Evolutionary conservation across 2,329 filamentous ascomycete genomes (phyloP), one percentile per base, ranked within the genome.

Genomic region (Dryadomyces quercivorus): DNA sequence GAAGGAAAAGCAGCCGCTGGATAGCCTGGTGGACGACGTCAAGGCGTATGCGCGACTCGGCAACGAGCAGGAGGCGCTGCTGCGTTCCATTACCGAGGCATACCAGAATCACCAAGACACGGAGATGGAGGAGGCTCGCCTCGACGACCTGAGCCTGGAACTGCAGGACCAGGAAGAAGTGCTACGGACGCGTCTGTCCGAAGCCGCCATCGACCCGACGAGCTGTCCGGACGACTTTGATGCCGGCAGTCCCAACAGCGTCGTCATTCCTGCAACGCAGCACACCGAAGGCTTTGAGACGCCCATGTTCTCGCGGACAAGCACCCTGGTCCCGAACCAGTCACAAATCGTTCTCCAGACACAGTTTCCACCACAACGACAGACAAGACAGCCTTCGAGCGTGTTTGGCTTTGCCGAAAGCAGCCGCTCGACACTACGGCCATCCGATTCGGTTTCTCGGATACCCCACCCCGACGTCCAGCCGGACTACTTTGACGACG

Each of bases 281-380:
- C 64, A 67, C 5, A 59, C 61, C 2, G 63, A 63, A 36, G 59
- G 61, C 36, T 59, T 58, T n/a, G 63, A 64, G 3, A 61, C 63
- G 15, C 57, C 59, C 5, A 63, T 61, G 21, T 64, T 63, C 10
- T 66, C 69, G 5, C 64, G 62, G 47, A 67, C 70, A n/a, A 63
- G 61, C 9, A 63, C 65, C 2, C 38, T 64, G 13, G 60, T 61
- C 16, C 61, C 64, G 1, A 65, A 64, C 26, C 67, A 66, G 13
- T 72, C 74, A 1, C 73, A 81, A 57, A 68, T 78, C 18, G 70
- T 80, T 20, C 69, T 73, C 20, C 76, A 80, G 60, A 80, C 77
- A 1, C 77, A 79, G 54, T 60, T 75, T 3, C 53, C 58, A 1
- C 34, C 48, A 6, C 53, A 4, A 3, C 45, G 22, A 31, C 45